Conservation (phyloP, 2,329 filamentous ascomycete species). For the Pseudogymnoascus sp. region DNA sequence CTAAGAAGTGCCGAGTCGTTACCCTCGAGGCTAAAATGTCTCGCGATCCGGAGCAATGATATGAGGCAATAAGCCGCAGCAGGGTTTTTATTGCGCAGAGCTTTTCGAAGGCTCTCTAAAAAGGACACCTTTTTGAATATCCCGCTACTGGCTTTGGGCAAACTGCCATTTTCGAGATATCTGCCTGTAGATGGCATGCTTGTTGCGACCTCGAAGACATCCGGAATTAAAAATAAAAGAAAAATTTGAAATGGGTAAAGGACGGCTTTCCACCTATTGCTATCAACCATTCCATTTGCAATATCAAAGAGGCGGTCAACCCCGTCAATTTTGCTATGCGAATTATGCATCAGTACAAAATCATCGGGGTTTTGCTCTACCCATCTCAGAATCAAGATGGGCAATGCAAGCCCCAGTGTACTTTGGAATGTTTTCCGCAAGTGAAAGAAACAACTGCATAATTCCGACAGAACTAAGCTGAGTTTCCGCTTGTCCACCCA, state of each 20-base stretch:
- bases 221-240: slow-evolving; percentile 57
- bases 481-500: slow-evolving; percentile 60
- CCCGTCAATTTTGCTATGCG: slow-evolving; percentile 56
- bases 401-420: slow-evolving; percentile 55
- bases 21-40: slow-evolving; percentile 54
- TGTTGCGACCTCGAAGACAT: slow-evolving; percentile 64
- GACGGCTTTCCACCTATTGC: slow-evolving; percentile 47
- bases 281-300: slow-evolving; percentile 56
- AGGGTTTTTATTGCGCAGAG: slow-evolving; percentile 58
- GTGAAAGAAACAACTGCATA: slow-evolving; percentile 61
- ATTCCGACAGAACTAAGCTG: slow-evolving; percentile 56
- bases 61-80: slow-evolving; percentile 62
- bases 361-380: slow-evolving; percentile 59
- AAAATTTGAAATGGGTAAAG: slow-evolving; percentile 59
- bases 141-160: slow-evolving; percentile 55
- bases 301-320: slow-evolving; percentile 66
- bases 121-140: slow-evolving; percentile 62
- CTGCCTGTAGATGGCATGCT: slow-evolving; percentile 39
- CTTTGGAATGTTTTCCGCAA: slow-evolving; percentile 60
- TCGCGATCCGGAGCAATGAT: slow-evolving; percentile 54
- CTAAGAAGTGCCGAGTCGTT: slow-evolving; percentile 54
- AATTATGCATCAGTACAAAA: slow-evolving; percentile 57
- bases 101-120: slow-evolving; percentile 57
- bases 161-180: slow-evolving; percentile 20
- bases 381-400: slow-evolving; percentile 59